A percentile compares a stretch with the other conserved stretches of the same genome.
Conservation (phyloP, 2,329 filamentous ascomycete genomes). For the Elsinoe australis region DNA sequence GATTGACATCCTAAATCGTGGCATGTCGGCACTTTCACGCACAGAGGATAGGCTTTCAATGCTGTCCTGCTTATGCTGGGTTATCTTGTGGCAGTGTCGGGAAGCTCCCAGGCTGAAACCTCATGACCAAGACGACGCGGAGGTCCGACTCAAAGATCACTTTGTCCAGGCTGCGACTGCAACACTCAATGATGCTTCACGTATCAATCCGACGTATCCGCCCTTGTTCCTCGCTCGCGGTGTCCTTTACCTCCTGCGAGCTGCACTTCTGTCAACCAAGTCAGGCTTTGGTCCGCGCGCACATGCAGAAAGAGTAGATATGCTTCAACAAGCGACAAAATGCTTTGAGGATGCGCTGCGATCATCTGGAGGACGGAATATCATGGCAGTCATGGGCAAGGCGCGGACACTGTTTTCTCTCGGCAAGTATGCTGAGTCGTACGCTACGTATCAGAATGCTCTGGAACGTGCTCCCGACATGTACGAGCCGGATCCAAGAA, state of each 20-base stretch:
- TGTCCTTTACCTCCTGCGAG: slow-evolving; percentile 77
- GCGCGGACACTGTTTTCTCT: slow-evolving; percentile 80
- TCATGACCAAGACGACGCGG: slow-evolving; percentile 51
- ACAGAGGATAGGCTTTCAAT: slow-evolving; percentile 79
- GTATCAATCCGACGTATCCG: slow-evolving; percentile 85
- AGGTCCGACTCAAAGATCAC: slow-evolving; percentile 84
- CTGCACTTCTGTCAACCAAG: slow-evolving; percentile 75
- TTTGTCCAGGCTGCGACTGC: slow-evolving; percentile 87
- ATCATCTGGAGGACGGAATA: slow-evolving; percentile 75
- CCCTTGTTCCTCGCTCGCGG: slow-evolving; percentile 87
- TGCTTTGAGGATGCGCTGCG: slow-evolving; percentile 91
- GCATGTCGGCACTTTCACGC: slow-evolving; percentile 60
- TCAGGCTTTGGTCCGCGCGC: slow-evolving; percentile 56
- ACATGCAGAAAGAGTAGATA: slow-evolving; percentile 63
- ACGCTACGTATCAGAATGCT: slow-evolving; percentile 80
- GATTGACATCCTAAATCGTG: slow-evolving; percentile 63
- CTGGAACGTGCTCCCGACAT: slow-evolving; percentile 78
- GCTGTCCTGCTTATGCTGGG: slow-evolving; percentile 78
- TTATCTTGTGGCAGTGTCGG: slow-evolving; percentile 82
- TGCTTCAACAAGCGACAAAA: slow-evolving; percentile 77
- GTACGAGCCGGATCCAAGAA: slow-evolving; percentile 86
- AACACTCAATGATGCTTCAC: slow-evolving; percentile 88
- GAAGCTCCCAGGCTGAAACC: slow-evolving; percentile 62
- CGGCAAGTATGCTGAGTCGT: slow-evolving; percentile 74
- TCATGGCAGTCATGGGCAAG: slow-evolving; percentile 86